Percentiles rank a stretch among this genome's conserved stretches.
Evolutionary conservation across 306 rosid species (phyloP).

Genomic region (Cicer pinnatifidum): DNA sequence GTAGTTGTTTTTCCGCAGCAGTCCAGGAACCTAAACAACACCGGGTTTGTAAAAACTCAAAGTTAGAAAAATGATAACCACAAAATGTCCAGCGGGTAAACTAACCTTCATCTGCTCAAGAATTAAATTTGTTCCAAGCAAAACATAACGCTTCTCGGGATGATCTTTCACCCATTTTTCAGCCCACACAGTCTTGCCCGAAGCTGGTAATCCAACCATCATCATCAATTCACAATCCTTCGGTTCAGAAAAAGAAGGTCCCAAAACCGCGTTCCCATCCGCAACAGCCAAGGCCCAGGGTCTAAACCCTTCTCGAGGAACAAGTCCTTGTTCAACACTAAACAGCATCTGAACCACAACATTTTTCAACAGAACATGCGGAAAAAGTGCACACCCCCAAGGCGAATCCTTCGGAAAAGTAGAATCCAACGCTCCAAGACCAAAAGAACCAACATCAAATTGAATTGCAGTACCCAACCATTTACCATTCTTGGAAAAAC

Average conservation of each 20-base stretch:
- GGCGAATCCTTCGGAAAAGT: slow-evolving; percentile 17
- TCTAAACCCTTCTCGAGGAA: slow-evolving; percentile 53
- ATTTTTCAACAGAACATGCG: slow-evolving; percentile 66
- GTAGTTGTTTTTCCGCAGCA: slow-evolving; percentile 52
- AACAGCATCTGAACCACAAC: slow-evolving; percentile 62
- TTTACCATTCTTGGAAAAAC: slow-evolving; percentile 66
- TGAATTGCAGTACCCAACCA: slow-evolving; percentile 53
- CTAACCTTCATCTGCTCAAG: slow-evolving; percentile 69
- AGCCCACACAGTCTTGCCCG: slow-evolving; percentile 75
- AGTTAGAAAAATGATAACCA: background rate
- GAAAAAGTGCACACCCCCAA: slow-evolving; percentile 57
- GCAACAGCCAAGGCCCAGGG: slow-evolving; percentile 59
- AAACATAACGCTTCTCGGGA: slow-evolving; percentile 59
- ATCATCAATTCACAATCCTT: slow-evolving; percentile 62
- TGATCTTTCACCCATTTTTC: slow-evolving; percentile 59
- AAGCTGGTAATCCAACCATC: slow-evolving; percentile 70
- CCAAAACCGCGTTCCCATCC: slow-evolving; percentile 50
- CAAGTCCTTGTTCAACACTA: slow-evolving; percentile 64
- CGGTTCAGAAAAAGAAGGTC: slow-evolving; percentile 49
- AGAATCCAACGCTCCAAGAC: slow-evolving; percentile 50
- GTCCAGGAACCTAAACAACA: slow-evolving; percentile 57
- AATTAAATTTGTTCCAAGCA: slow-evolving; percentile 63
- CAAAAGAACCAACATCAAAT: slow-evolving; percentile 52
- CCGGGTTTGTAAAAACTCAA: slow-evolving; percentile 4
- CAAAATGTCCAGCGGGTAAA: background rate